phyloP scores from a whole-genome alignment of 2,329 filamentous ascomycete genomes.

The Pseudogymnoascus sp. region DNA sequence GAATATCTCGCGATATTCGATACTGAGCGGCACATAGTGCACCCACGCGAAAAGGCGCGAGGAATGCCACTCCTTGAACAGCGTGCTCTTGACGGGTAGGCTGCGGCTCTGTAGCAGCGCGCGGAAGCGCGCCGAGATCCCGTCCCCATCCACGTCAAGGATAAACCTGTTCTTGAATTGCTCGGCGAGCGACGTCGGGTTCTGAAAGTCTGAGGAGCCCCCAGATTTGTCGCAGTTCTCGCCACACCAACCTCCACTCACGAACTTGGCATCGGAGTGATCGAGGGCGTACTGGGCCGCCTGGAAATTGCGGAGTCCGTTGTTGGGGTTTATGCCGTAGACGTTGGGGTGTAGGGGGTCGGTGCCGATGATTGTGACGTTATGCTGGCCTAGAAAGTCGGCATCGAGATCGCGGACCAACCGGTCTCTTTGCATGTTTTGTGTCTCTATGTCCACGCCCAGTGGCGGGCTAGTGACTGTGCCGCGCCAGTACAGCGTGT shows the following conservation, averaged over 20 bases:
- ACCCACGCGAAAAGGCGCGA: slow-evolving; percentile 67
- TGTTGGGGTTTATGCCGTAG: background rate
- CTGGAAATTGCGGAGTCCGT: slow-evolving; percentile 36
- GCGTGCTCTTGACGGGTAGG: slow-evolving; percentile 69
- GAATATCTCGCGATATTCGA: slow-evolving; percentile 64
- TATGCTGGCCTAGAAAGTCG: slow-evolving; percentile 40
- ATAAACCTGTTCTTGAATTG: slow-evolving; percentile 62
- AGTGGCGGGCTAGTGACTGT: slow-evolving; percentile 48
- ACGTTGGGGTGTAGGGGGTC: slow-evolving; percentile 18
- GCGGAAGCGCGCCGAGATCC: slow-evolving; percentile 62
- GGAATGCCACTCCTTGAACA: slow-evolving; percentile 80
- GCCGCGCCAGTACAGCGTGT: slow-evolving; percentile 57
- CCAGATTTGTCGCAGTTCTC: slow-evolving; percentile 40
- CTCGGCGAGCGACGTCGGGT: slow-evolving; percentile 47
- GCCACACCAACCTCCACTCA: slow-evolving; percentile 42
- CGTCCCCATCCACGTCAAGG: slow-evolving; percentile 71
- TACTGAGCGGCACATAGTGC: slow-evolving; percentile 77
- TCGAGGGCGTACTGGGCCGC: slow-evolving; percentile 29
- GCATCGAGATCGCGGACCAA: slow-evolving; percentile 50
- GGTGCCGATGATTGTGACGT: slow-evolving; percentile 31
- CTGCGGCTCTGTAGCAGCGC: slow-evolving; percentile 64
- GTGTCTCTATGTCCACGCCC: slow-evolving; percentile 48
- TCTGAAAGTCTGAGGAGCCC: slow-evolving; percentile 42
- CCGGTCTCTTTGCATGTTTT: slow-evolving; percentile 51
- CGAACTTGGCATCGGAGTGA: slow-evolving; percentile 32